These are phyloP conservation scores for Lecanoromycetidae sp. DNA, from an alignment of 2,329 filamentous ascomycete genomes.

Conservation along the genomic window DNA sequence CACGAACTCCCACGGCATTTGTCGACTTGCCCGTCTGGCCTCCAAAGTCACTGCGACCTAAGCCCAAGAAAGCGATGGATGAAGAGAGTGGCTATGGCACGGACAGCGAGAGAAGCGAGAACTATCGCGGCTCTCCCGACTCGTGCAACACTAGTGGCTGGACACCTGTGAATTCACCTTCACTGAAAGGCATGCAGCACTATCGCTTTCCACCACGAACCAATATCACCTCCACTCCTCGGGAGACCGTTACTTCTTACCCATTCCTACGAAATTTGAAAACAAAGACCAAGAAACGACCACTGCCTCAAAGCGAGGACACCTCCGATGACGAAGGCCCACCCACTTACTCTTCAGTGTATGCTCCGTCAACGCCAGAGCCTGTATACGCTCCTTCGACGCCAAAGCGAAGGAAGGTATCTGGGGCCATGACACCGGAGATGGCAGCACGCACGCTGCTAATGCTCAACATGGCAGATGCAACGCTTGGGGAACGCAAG, in stretches of 20 bases:
- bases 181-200: slow-evolving; percentile 18
- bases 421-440: slow-evolving; percentile 17
- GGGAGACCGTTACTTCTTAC: not conserved
- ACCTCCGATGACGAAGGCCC: slow-evolving; percentile 5
- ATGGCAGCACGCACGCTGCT: slow-evolving; percentile 28
- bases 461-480: slow-evolving; percentile 22
- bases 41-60: slow-evolving; percentile 21
- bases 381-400: not conserved
- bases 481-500: slow-evolving; percentile 12
- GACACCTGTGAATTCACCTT: slow-evolving; percentile 33
- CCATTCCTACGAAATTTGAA: not conserved
- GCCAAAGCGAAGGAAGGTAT: slow-evolving; percentile 3
- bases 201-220: slow-evolving; percentile 19
- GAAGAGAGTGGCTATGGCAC: slow-evolving; percentile 32
- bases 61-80: slow-evolving; percentile 20
- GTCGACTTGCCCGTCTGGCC: slow-evolving; percentile 10
- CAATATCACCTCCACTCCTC: slow-evolving; percentile 20
- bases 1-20: slow-evolving; percentile 12
- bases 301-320: not conserved
- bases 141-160: slow-evolving; percentile 29
- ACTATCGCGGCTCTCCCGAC: slow-evolving; percentile 29
- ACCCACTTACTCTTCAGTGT: not conserved
- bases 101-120: slow-evolving; percentile 30
- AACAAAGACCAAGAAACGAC: not conserved
- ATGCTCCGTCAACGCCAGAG: not conserved